Evolutionary conservation across 768 basidiomycete species (phyloP), one percentile per base, ranked within the genome.

Genomic region (Mrakia hoshinonis): DNA sequence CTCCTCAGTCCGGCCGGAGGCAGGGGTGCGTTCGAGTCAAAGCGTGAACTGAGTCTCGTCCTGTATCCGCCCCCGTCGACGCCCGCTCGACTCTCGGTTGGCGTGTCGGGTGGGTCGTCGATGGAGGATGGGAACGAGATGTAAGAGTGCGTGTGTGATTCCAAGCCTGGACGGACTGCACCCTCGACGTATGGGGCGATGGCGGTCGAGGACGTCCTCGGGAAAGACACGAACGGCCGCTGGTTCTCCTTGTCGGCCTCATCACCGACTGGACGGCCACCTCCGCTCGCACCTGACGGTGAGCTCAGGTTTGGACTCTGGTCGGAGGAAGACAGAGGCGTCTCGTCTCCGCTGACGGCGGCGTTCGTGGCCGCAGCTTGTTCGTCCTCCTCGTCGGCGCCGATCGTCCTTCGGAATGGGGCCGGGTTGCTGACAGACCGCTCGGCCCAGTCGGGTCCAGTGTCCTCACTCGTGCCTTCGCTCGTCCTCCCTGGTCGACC

Each of bases 401-500:
- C 79, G 46, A 81, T 76, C 0, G 76, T 78, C 38, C 81, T 69
- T 26, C 82, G 74, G 69, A 82, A 82, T 1, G 81, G 81, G 4
- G 80, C 72, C 15, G 72, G 72, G 15, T 29, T 63, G 29, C 55
- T 38, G 18, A 39, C 60, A 24, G 61, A 38, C 20, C 60, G 39
- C 31, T 73, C 67, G 60, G 46, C 18, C 1, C 39, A 48, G n/a
- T 29, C 58, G 58, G 34, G 29, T 4, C 38, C 13, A 11, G 43
- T 43, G 11, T 61, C 58, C 6, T 15, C 15, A 15, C 34, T 18
- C 24, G n/a, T 43, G 15, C 26, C 29, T 24, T 43, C 34, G 65
- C 43, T 89, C 85, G 75, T 88, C 78, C 9, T 77, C 31, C 48
- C 24, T 2, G 55, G 70, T 12, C 38, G 12, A 24, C 67, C 67